Percentiles rank a stretch among this genome's conserved stretches.
Conservation (phyloP, 768 basidiomycete species). For the Myochromella boudieri region DNA sequence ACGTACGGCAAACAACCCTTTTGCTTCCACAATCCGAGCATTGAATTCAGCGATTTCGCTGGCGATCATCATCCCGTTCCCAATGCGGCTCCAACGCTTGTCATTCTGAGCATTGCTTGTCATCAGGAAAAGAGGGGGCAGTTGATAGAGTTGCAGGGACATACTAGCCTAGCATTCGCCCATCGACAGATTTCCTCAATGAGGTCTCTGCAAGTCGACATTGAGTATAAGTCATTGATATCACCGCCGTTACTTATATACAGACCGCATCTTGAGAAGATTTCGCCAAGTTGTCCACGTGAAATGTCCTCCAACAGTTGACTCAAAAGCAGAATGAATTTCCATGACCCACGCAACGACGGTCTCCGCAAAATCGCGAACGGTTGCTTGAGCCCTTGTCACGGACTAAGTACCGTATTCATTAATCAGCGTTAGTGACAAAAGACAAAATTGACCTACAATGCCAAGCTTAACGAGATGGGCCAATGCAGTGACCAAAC, state of each 20-base stretch:
- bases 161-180: constrained; percentile 13
- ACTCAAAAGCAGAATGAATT: constrained; percentile 9
- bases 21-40: constrained; percentile 5
- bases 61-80: constrained; percentile 1
- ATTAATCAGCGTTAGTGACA: not conserved
- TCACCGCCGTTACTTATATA: too few relatives aligned
- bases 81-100: constrained; percentile 6
- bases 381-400: constrained; percentile 1
- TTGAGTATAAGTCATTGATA: not conserved
- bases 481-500: constrained; percentile 10
- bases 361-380: constrained; percentile 10
- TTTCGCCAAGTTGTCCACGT: constrained; percentile 14
- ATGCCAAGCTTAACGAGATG: constrained; percentile 15
- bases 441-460: constrained; percentile 6
- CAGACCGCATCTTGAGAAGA: too few relatives aligned
- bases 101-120: constrained; percentile 3
- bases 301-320: constrained; percentile 4
- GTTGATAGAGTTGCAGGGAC: not conserved
- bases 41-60: constrained; percentile 13
- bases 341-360: constrained; percentile 17
- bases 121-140: not conserved
- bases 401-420: constrained; percentile 6
- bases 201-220: constrained; percentile 5
- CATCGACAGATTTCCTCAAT: constrained; percentile 15
- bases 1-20: constrained; percentile 8